Evolutionary conservation across 495 filamentous ascomycete species (phyloP).

Genomic region (Talaromyces liani): DNA sequence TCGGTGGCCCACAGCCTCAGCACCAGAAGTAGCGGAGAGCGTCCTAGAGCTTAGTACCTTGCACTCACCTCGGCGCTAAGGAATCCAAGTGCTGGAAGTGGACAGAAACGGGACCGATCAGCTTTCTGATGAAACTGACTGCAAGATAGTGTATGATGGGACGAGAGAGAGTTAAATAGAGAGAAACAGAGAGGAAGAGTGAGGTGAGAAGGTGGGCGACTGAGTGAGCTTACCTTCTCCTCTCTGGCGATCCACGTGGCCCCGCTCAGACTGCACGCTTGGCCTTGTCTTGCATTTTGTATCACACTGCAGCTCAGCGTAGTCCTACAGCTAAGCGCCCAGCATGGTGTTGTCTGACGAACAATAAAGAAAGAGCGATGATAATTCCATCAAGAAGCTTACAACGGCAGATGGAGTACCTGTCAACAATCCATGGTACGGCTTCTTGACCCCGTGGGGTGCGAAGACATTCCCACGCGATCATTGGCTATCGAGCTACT

Average conservation of each 20-base stretch:
- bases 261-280: slow-evolving; percentile 15
- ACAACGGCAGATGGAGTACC: background rate
- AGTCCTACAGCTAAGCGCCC: background rate
- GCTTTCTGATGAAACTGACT: background rate
- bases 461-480: background rate
- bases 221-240: background rate
- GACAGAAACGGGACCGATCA: background rate
- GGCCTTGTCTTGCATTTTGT: background rate
- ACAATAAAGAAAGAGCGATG: background rate
- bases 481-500: background rate
- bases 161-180: background rate
- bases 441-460: background rate
- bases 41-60: slow-evolving; percentile 6
- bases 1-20: background rate
- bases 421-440: slow-evolving; percentile 1
- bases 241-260: slow-evolving; percentile 33
- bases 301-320: background rate
- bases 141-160: background rate
- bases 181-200: slow-evolving; percentile 8
- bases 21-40: slow-evolving; percentile 5
- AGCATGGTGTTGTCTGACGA: background rate
- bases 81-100: background rate
- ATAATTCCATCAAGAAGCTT: background rate
- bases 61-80: slow-evolving; percentile 7
- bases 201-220: slow-evolving; percentile 6